Conservation (phyloP, 2,329 filamentous ascomycete species). For the Trichoderma afroharzianum region DNA sequence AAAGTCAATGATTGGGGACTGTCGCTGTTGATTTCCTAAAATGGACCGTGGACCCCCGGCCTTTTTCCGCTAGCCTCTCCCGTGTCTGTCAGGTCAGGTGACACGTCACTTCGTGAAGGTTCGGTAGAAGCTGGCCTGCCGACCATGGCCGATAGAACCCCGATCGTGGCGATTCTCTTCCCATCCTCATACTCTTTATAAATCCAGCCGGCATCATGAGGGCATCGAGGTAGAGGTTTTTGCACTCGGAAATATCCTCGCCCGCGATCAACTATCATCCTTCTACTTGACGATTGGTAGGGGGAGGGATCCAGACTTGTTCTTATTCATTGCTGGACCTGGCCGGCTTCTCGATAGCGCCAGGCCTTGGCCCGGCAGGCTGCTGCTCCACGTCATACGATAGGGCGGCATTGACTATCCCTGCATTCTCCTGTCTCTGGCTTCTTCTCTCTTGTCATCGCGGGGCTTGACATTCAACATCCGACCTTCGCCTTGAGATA, state of each 20-base stretch:
- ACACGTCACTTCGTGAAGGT: neutral
- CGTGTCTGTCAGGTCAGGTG: slow-evolving; percentile 1
- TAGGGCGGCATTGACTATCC: neutral
- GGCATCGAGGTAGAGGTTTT: slow-evolving; percentile 18
- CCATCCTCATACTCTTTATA: neutral
- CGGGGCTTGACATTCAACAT: neutral
- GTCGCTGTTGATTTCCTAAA: neutral
- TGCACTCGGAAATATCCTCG: neutral
- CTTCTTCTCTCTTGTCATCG: neutral
- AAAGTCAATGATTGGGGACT: neutral
- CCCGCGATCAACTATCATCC: neutral
- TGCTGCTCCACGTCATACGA: slow-evolving; percentile 18
- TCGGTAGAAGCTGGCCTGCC: slow-evolving; percentile 10
- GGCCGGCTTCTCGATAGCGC: slow-evolving; percentile 4
- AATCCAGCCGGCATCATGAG: slow-evolving; percentile 20
- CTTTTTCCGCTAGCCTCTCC: neutral
- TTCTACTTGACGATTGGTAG: neutral
- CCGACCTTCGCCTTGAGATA: neutral
- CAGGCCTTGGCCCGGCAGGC: slow-evolving; percentile 11
- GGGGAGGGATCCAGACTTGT: neutral
- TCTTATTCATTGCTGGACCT: neutral
- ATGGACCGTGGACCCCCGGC: neutral
- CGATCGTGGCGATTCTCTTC: slow-evolving; percentile 18
- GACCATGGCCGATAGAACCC: neutral
- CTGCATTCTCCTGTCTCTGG: neutral